phyloP scores from a whole-genome alignment of 331 rosid genomes.

The Pyracantha coccinea region DNA sequence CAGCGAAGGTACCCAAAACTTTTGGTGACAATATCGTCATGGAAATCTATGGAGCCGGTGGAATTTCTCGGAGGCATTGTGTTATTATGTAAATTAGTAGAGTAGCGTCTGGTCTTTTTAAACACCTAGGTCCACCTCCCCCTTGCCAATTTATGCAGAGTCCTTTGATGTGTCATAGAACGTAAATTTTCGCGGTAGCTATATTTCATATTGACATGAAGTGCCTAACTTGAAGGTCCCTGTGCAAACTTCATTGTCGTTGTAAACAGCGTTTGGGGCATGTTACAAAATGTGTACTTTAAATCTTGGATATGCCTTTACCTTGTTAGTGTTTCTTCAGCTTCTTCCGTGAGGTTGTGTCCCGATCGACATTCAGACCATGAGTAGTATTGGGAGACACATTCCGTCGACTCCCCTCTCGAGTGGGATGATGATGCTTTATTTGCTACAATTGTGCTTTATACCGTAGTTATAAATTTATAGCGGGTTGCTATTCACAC shows the following conservation, averaged over 20 bases:
- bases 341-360: neutral
- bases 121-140: constrained; percentile 1
- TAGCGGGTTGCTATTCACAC: no score
- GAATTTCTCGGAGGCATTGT: constrained; percentile 31
- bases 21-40: constrained; percentile 12
- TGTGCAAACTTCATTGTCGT: neutral
- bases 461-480: no score
- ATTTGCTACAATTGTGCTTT: no score
- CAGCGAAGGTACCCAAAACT: neutral
- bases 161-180: neutral
- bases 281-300: neutral
- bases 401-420: neutral
- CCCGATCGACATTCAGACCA: no score
- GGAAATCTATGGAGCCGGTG: constrained; percentile 19
- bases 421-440: no score
- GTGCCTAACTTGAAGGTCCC: neutral
- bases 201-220: constrained; percentile 1
- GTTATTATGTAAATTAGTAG: constrained; percentile 44
- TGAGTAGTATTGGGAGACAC: neutral
- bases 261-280: constrained; percentile 1
- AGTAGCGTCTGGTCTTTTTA: constrained; percentile 3
- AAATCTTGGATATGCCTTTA: neutral
- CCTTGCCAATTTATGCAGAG: neutral
- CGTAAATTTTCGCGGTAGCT: neutral
- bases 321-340: neutral